These are phyloP conservation scores for Chlamydomonas reinhardtii DNA, from an alignment of 163 green algal genomes.

Conservation along the genomic window DNA sequence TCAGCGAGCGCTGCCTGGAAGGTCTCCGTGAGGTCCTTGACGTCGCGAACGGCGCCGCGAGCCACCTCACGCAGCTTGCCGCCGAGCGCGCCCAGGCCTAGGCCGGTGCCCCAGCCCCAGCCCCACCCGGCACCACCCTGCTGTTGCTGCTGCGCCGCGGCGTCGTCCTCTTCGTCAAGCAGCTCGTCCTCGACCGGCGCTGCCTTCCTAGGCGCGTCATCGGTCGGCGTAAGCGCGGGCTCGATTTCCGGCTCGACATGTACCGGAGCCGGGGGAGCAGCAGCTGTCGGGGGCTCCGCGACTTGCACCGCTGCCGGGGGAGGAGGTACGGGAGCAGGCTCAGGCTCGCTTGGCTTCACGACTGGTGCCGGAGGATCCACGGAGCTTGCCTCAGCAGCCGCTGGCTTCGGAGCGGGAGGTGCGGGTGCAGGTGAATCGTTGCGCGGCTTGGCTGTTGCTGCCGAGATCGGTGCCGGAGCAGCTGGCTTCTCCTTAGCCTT, in stretches of 20 bases:
- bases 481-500: neutral
- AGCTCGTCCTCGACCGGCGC: neutral
- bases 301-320: neutral
- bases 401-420: neutral
- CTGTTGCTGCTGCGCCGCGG: neutral
- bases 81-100: conserved; percentile 26
- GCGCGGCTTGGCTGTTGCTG: neutral
- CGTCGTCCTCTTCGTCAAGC: neutral
- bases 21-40: conserved; percentile 47
- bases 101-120: conserved; percentile 20
- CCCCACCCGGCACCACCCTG: conserved; percentile 2
- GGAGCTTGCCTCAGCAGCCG: too few relatives aligned
- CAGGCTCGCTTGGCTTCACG: neutral
- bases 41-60: conserved; percentile 34
- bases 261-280: neutral
- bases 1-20: conserved; percentile 38
- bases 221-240: neutral
- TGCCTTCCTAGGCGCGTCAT: neutral
- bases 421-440: too few relatives aligned
- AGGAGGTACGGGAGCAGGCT: too few relatives aligned
- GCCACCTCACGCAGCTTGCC: conserved; percentile 41
- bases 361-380: too few relatives aligned
- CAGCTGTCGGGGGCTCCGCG: neutral
- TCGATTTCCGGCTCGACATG: neutral
- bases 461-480: neutral